Evolutionary conservation across 1,284 basidiomycete genomes (phyloP).

Genomic region (Leccinum insolens): DNA sequence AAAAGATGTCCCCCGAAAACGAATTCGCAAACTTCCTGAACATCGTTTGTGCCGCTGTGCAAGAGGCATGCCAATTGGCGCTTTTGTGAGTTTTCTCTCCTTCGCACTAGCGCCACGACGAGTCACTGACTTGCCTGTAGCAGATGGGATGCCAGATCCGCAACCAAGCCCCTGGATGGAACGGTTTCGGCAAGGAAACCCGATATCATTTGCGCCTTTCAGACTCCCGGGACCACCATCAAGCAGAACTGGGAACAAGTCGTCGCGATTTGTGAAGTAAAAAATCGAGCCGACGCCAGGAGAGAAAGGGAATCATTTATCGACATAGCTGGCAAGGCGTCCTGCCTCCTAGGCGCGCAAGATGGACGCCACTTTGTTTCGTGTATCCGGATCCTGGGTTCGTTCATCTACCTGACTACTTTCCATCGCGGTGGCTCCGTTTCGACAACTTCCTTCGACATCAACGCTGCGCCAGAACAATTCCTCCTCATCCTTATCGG

Average conservation of each 20-base stretch:
- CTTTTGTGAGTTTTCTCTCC: background rate
- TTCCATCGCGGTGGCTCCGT: slow-evolving; percentile 1
- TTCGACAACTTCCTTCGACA: background rate
- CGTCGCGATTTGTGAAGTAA: slow-evolving; percentile 2
- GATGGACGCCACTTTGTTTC: background rate
- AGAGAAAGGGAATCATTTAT: background rate
- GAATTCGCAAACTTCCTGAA: background rate
- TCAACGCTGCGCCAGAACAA: background rate
- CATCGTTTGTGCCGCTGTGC: background rate
- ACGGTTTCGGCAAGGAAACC: background rate
- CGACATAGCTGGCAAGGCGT: background rate
- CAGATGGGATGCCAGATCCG: background rate
- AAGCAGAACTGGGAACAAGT: background rate
- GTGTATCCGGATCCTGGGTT: background rate
- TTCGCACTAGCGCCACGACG: background rate
- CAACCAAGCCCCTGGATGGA: background rate
- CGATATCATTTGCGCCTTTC: slow-evolving; percentile 1
- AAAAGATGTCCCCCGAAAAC: background rate
- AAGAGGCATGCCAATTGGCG: background rate
- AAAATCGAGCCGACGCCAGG: background rate
- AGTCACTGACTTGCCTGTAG: background rate
- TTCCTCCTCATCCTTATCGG: background rate
- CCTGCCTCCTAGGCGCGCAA: background rate
- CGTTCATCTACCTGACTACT: background rate
- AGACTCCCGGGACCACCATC: background rate